Percentiles rank a stretch among this genome's conserved stretches.
Evolutionary conservation across 2,329 filamentous ascomycete species (phyloP).

Genomic region (Calonectria honghensis): DNA sequence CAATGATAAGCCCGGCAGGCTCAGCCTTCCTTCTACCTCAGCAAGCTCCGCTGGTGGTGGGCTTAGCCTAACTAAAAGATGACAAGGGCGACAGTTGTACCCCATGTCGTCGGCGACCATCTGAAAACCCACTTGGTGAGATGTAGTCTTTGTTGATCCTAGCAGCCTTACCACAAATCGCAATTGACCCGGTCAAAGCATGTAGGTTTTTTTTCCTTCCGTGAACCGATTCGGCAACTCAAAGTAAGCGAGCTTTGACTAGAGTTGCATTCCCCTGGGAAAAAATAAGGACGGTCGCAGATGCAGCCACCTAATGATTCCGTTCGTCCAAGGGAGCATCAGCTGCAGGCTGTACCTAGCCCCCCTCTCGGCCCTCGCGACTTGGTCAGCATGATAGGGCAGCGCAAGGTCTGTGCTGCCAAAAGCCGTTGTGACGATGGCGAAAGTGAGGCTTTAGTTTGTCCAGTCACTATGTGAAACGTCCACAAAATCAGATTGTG

Average conservation of each 20-base stretch:
- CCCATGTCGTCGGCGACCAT: constrained; percentile 20
- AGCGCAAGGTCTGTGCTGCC: neutral
- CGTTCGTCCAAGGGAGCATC: neutral
- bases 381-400: constrained; percentile 1
- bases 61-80: constrained; percentile 7
- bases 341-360: neutral
- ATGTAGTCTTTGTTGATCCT: constrained; percentile 11
- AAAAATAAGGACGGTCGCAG: constrained; percentile 14
- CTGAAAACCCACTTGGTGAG: constrained; percentile 25
- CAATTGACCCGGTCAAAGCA: constrained; percentile 7
- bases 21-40: constrained; percentile 12
- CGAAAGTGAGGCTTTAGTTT: constrained; percentile 7
- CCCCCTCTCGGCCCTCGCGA: neutral
- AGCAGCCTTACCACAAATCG: constrained; percentile 8
- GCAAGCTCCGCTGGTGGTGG: constrained; percentile 3
- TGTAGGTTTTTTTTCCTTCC: constrained; percentile 1
- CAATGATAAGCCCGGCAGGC: neutral
- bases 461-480: constrained; percentile 7
- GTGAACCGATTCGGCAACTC: neutral
- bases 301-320: neutral
- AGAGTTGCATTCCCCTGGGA: neutral
- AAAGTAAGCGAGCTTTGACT: neutral
- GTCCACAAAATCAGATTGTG: constrained; percentile 4
- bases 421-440: neutral
- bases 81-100: constrained; percentile 4